Conservation (phyloP, 441 rosid species). For the Daphne laureola region DNA sequence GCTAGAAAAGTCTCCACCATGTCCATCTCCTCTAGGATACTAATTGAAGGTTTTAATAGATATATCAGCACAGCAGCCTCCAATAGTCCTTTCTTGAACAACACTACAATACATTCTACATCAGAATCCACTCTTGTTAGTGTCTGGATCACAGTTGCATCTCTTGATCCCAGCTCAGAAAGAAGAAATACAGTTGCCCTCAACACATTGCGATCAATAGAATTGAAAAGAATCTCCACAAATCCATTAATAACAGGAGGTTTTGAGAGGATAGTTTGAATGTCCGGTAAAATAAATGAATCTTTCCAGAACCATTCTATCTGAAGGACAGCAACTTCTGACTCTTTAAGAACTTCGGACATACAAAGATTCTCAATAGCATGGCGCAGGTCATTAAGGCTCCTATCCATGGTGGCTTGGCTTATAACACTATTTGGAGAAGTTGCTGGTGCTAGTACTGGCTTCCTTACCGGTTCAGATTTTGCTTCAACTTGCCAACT, state of each 20-base stretch:
- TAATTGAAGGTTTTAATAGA: conserved; percentile 37
- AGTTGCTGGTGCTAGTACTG: conserved; percentile 24
- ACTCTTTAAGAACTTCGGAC: conserved; percentile 54
- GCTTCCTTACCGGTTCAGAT: conserved; percentile 18
- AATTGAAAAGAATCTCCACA: conserved; percentile 61
- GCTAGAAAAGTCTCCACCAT: conserved; percentile 39
- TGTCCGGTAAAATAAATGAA: conserved; percentile 28
- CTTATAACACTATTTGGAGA: conserved; percentile 50
- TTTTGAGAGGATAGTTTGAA: conserved; percentile 45
- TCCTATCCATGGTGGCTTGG: conserved; percentile 43
- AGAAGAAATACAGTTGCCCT: conserved; percentile 48
- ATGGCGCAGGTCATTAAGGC: conserved; percentile 35
- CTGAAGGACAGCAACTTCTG: conserved; percentile 57
- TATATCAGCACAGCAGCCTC: conserved; percentile 59
- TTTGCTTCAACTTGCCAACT: conserved; percentile 12
- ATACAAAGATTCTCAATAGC: conserved; percentile 48
- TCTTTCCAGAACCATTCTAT: conserved; percentile 57
- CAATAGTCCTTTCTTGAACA: conserved; percentile 53
- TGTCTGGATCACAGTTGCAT: conserved; percentile 46
- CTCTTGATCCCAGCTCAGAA: conserved; percentile 59
- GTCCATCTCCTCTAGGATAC: conserved; percentile 41
- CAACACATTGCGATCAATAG: conserved; percentile 39
- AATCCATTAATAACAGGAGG: conserved; percentile 58
- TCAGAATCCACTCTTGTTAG: conserved; percentile 64
- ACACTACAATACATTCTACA: conserved; percentile 51